These are phyloP conservation scores for Thermothelomyces thermophilus DNA, from an alignment of 2,329 filamentous ascomycete species.

Conservation along the genomic window DNA sequence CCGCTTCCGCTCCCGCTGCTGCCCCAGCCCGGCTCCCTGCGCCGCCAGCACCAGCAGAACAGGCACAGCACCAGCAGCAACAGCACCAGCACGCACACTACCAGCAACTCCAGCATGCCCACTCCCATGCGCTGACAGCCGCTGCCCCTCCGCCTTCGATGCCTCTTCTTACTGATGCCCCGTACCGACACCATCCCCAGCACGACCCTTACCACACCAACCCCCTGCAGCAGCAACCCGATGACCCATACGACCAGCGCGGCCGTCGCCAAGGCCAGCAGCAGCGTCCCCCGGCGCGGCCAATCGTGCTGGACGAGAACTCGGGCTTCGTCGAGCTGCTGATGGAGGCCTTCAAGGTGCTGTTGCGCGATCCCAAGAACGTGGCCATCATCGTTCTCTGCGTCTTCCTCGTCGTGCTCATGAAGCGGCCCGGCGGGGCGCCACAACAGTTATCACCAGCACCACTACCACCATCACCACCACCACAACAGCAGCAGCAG, in stretches of 20 bases:
- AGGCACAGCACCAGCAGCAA: not conserved
- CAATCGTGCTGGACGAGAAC: slow-evolving; percentile 28
- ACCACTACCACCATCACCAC: too few relatives aligned
- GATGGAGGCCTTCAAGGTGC: slow-evolving; percentile 46
- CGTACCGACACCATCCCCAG: not conserved
- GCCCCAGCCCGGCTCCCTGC: slow-evolving; percentile 10
- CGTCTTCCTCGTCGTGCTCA: slow-evolving; percentile 39
- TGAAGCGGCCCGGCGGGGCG: not conserved
- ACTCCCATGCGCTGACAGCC: slow-evolving; percentile 1
- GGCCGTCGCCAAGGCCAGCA: not conserved
- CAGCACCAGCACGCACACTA: not conserved
- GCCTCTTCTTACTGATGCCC: not conserved
- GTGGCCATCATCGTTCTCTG: slow-evolving; percentile 50
- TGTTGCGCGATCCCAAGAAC: slow-evolving; percentile 54
- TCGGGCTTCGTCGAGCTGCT: slow-evolving; percentile 50
- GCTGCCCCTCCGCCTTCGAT: not conserved
- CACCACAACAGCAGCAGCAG: too few relatives aligned
- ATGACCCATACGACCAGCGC: too few relatives aligned
- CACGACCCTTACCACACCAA: too few relatives aligned
- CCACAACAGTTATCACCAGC: not conserved
- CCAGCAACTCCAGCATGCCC: not conserved
- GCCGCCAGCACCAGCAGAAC: not conserved
- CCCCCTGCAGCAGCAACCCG: too few relatives aligned
- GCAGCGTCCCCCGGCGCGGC: not conserved
- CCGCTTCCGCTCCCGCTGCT: slow-evolving; percentile 11